phyloP scores from a whole-genome alignment of 2,329 filamentous ascomycete species.

The Calonectria hongkongensis region DNA sequence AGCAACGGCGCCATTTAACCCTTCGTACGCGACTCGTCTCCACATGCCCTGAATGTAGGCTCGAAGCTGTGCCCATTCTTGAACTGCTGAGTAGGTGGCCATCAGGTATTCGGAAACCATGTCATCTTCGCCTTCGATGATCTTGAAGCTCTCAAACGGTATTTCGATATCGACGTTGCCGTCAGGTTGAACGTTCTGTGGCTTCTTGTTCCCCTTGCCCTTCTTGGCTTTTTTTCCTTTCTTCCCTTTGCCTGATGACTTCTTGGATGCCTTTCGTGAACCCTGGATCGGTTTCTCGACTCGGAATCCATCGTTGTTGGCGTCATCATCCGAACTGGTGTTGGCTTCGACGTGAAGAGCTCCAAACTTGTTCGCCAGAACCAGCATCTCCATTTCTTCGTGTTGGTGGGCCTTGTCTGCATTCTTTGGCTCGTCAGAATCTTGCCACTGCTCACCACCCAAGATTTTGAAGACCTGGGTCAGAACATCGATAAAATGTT shows the following conservation, averaged over 20 bases:
- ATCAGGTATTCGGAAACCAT: conserved; percentile 65
- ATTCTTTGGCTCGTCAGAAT: neutral
- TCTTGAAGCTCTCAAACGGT: conserved; percentile 66
- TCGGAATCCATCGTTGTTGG: conserved; percentile 31
- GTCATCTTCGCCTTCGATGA: conserved; percentile 63
- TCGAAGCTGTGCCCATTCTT: conserved; percentile 63
- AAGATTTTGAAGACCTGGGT: conserved; percentile 59
- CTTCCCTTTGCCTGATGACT: conserved; percentile 27
- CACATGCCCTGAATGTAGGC: conserved; percentile 63
- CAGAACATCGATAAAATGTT: conserved; percentile 65
- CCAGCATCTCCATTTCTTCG: conserved; percentile 45
- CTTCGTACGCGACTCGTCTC: conserved; percentile 65
- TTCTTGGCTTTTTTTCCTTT: conserved; percentile 47
- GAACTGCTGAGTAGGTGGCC: conserved; percentile 62
- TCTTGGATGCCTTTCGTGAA: conserved; percentile 12
- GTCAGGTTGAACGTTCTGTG: conserved; percentile 30
- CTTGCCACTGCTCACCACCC: conserved; percentile 56
- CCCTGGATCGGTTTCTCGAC: neutral
- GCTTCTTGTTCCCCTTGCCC: conserved; percentile 39
- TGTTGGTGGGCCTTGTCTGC: conserved; percentile 38
- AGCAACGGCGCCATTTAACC: conserved; percentile 67
- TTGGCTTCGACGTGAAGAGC: conserved; percentile 23
- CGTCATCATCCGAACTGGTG: neutral
- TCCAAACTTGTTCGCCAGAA: conserved; percentile 44
- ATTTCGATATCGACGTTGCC: conserved; percentile 50